Evolutionary conservation across 2,329 filamentous ascomycete genomes (phyloP).

Genomic region (Penicillium expansum): DNA sequence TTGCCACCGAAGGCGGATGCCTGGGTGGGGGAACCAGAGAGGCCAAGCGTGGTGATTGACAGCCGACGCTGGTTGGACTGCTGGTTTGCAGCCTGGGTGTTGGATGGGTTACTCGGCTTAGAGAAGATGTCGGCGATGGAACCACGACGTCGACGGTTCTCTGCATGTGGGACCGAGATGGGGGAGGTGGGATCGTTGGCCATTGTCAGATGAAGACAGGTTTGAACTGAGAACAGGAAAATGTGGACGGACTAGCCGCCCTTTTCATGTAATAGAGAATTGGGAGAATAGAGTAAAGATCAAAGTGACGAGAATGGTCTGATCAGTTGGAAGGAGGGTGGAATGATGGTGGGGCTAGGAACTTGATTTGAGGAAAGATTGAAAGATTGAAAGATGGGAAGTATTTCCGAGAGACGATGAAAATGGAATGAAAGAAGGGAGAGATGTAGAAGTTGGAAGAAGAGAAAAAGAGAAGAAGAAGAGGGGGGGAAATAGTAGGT

Average conservation of each 20-base stretch:
- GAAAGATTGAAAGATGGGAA: neutral
- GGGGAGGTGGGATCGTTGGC: conserved; percentile 43
- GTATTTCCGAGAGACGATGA: no score
- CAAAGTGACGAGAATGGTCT: neutral
- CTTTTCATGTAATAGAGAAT: conserved; percentile 20
- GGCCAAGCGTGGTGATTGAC: conserved; percentile 70
- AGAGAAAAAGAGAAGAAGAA: neutral
- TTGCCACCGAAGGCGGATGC: conserved; percentile 51
- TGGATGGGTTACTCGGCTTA: conserved; percentile 27
- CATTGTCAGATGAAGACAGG: conserved; percentile 35
- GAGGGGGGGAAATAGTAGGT: neutral
- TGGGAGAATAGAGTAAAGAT: neutral
- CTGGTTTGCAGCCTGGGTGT: conserved; percentile 46
- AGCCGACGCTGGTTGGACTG: conserved; percentile 58
- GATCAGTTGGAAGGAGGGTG: neutral
- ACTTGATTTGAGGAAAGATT: neutral
- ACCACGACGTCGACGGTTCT: conserved; percentile 44
- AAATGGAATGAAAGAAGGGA: no score
- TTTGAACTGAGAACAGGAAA: conserved; percentile 5
- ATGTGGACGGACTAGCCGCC: conserved; percentile 27
- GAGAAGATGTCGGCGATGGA: conserved; percentile 48
- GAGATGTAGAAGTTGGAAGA: neutral
- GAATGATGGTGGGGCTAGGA: neutral
- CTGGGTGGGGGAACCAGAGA: conserved; percentile 69
- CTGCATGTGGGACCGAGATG: conserved; percentile 37